Evolutionary conservation across 257 asterid species (phyloP).

Genomic region (Plantago elongata): DNA sequence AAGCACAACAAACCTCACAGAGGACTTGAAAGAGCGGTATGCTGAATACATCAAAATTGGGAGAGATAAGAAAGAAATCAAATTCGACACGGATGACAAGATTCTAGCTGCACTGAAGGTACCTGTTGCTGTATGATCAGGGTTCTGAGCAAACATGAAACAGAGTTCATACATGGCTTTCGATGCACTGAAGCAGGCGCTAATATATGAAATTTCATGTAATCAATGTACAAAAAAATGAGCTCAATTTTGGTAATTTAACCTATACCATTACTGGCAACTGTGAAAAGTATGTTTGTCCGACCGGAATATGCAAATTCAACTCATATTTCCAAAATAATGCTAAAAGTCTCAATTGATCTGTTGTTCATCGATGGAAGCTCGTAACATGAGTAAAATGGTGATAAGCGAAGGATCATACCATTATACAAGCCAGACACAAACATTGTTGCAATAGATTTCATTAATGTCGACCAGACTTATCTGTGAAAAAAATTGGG

Average conservation of each 20-base stretch:
- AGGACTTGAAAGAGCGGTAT: conserved; percentile 77
- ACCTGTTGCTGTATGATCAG: conserved; percentile 60
- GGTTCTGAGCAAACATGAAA: conserved; percentile 12
- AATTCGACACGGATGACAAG: conserved; percentile 86
- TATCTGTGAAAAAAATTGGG: not conserved
- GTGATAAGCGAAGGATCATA: not conserved
- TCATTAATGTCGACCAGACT: not conserved
- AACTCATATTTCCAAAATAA: no score
- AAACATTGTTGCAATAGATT: not conserved
- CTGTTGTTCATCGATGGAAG: no score
- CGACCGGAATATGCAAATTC: no score
- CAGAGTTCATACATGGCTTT: conserved; percentile 9
- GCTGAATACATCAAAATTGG: conserved; percentile 86
- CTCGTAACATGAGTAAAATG: not conserved
- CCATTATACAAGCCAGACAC: not conserved
- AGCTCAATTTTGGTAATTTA: conserved; percentile 5
- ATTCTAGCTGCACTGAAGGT: conserved; percentile 71
- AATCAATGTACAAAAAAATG: conserved; percentile 14
- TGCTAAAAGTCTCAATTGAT: no score
- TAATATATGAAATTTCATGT: not conserved
- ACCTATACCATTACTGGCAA: not conserved
- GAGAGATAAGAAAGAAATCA: conserved; percentile 77
- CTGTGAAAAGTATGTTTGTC: no score
- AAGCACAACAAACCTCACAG: conserved; percentile 62
- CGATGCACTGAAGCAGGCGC: conserved; percentile 12